Evolutionary conservation across 768 basidiomycete genomes (phyloP), one percentile per base, ranked within the genome.

Genomic region (Suillus clintonianus): DNA sequence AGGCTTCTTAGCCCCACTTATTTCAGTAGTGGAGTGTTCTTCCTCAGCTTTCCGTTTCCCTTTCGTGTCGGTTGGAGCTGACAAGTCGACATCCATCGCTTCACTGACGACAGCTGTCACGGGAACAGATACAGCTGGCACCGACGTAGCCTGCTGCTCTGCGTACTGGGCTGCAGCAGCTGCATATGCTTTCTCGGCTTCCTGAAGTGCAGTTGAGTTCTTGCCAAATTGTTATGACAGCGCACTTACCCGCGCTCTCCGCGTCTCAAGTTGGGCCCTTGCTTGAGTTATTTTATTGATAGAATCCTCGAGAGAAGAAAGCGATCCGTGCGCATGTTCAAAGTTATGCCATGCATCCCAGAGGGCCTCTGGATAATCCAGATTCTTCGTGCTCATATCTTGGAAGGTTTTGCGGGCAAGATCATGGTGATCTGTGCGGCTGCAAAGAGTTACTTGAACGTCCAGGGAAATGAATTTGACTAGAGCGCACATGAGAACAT

Each of bases 351-450:
- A 97, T 1, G 92, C 89, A 61, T 95, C 93, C 89, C 93, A 97
- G 9, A 99, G 79, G 11, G 89, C 91, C 75, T 99, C 97, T 0
- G 97, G 95, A 90, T 95, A 99, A 75, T 99, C 97, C 43, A 99
- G 69, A 57, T 89, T 86, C 72, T 90, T 91, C 50, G 81, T 79
- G 34, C 87, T 84, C 5, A 91, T 80, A 64, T 89, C 86, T 47
- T 79, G 76, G 73, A 93, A 97, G 8, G 86, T 78, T 27, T 82
- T 79, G 45, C 94, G 86, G 3, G 90, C 91, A 53, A 84, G 78
- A 17, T 86, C 82, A 59, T 86, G 78, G 67, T 79, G 79, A 63
- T 83, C 80, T 41, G 82, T 76, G 72, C 85, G 85, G 67, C 87
- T 88, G 67, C 27, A 54, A 39, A 50, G 53, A 27, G 34, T 60